phyloP scores from a whole-genome alignment of 495 filamentous ascomycete species.

The Bacidia rubella region DNA sequence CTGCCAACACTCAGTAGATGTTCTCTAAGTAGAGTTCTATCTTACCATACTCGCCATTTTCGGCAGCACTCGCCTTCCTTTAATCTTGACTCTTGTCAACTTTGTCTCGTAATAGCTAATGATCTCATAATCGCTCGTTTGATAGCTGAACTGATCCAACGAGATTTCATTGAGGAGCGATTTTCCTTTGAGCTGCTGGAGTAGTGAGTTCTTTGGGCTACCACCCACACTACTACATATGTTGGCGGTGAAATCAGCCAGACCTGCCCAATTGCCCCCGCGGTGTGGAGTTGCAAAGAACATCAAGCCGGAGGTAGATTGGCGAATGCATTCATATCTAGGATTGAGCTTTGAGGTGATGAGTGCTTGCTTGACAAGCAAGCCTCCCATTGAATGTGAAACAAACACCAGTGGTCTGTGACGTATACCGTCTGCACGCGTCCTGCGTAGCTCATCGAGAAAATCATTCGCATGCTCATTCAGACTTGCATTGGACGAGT shows the following conservation, averaged over 20 bases:
- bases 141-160: constrained; percentile 3
- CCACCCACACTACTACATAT: constrained; percentile 4
- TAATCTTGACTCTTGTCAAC: neutral
- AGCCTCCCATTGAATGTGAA: neutral
- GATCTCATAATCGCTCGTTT: constrained; percentile 6
- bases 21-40: neutral
- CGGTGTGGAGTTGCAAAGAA: neutral
- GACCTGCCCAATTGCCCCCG: neutral
- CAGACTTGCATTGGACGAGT: neutral
- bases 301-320: neutral
- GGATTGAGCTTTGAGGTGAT: neutral
- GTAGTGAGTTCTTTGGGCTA: constrained; percentile 4
- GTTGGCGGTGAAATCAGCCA: constrained; percentile 5
- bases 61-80: neutral
- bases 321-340: neutral
- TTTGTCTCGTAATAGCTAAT: constrained; percentile 2
- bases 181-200: neutral
- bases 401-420: neutral
- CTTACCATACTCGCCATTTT: constrained; percentile 3
- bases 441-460: neutral
- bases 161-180: constrained; percentile 8
- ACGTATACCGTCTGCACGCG: neutral
- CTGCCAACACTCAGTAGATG: neutral
- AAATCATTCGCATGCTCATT: neutral
- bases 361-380: neutral